A percentile compares a stretch with the other conserved stretches of the same genome.
phyloP scores from a whole-genome alignment of 257 asterid genomes.

The Gentiana macrophylla region DNA sequence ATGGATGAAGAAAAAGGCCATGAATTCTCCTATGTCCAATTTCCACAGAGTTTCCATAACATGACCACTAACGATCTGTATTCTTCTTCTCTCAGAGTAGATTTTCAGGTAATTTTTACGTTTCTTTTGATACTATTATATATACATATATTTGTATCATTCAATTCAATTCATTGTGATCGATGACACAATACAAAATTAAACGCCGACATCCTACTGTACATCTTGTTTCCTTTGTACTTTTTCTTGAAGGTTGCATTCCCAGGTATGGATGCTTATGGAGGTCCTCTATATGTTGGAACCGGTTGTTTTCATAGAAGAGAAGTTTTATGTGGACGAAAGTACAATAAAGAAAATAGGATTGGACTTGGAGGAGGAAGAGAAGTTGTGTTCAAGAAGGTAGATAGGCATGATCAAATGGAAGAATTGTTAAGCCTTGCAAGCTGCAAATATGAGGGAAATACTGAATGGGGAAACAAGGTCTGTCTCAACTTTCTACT shows the following conservation, averaged over 20 bases:
- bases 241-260: constrained; percentile 17
- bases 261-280: constrained; percentile 17
- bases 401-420: constrained; percentile 7
- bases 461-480: constrained; percentile 30
- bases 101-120: constrained; percentile 8
- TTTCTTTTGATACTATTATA: background rate
- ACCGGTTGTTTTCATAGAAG: constrained; percentile 31
- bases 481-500: background rate
- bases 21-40: constrained; percentile 20
- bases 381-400: background rate
- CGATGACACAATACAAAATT: background rate
- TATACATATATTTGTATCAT: background rate
- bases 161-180: background rate
- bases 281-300: constrained; percentile 31
- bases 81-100: constrained; percentile 7
- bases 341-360: constrained; percentile 4
- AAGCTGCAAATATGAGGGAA: constrained; percentile 16
- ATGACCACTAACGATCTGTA: constrained; percentile 22
- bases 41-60: constrained; percentile 17
- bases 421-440: constrained; percentile 12
- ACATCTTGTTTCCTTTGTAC: background rate
- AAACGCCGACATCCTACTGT: background rate
- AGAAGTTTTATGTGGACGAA: constrained; percentile 19
- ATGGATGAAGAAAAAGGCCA: constrained; percentile 11
- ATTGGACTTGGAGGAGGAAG: constrained; percentile 4